Base-by-base conservation (phyloP, 345 rosid species). In the Physaria fendleri region DNA sequence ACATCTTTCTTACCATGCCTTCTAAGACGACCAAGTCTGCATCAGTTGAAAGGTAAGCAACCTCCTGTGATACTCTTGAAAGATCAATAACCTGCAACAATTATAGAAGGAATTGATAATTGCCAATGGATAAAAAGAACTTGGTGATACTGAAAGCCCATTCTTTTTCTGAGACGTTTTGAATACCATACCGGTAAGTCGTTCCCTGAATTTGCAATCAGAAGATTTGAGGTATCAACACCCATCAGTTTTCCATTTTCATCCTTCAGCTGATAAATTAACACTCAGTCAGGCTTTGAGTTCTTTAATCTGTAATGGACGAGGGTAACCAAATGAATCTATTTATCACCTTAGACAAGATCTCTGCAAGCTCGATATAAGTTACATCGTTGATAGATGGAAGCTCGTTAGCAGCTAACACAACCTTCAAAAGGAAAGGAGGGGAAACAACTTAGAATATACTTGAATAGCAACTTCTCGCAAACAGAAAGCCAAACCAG, bases 371-470 rank as follows among this genome's bases (percentile, higher is more conserved):
- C 73, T 94, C 99, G 44, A 70, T 72, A 66, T 90, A 90, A 13
- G 99, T 94, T 45, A 94, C 81, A 59, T 94, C 99, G 22, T 94
- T 94, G 66, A 94, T 90, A 29, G 99, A 94, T 45, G 99, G 99
- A 67, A 94, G 75, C 65, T 87, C 96, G 79, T 94, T 94, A 58
- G 99, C 95, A 59, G 97, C 99, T 82, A 94, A 67, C 37, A 94
- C 90, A 62, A 94, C 97, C 99, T 93, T 81, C 47, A 67, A 7
- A 38, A 52, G 23, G 39, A 10, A 40, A 18, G 44, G 16, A 59
- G 12, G 25, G 14, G 16, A 41, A 42, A 47, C 4, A 16, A 45
- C 17, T 54, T 29, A 57, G 14, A 17, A 22, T 17, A 37, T 34
- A 18, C 30, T 25, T 44, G 2, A 35, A 5, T 3, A 44, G 12